Percentiles rank a stretch among this genome's conserved stretches.
These are phyloP conservation scores for Lupinus albus DNA, from an alignment of 306 rosid species.

Conservation along the genomic window DNA sequence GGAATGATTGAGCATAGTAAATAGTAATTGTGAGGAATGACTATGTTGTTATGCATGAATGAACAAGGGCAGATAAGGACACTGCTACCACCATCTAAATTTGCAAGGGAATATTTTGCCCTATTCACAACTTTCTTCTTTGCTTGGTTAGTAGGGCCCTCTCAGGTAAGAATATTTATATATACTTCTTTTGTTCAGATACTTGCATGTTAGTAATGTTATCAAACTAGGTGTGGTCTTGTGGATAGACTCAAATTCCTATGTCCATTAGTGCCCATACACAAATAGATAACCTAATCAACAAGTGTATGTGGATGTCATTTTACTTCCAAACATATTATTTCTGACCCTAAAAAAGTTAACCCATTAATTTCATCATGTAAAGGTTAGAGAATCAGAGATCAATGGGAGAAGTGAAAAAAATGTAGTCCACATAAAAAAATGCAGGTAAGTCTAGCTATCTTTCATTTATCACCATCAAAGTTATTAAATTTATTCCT, in stretches of 20 bases:
- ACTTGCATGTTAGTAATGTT: background rate
- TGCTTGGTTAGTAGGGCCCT: slow-evolving; percentile 88
- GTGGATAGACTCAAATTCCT: no score
- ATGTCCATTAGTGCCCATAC: no score
- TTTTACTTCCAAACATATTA: background rate
- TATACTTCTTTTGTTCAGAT: background rate
- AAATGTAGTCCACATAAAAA: slow-evolving; percentile 72
- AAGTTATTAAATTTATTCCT: no score
- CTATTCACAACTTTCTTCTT: slow-evolving; percentile 77
- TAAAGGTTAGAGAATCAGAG: slow-evolving; percentile 76
- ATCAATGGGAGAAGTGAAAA: slow-evolving; percentile 70
- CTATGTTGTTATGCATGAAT: slow-evolving; percentile 31
- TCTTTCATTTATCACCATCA: slow-evolving; percentile 34
- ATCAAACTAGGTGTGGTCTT: background rate
- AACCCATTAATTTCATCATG: background rate
- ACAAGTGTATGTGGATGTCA: slow-evolving; percentile 18
- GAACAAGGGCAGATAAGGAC: slow-evolving; percentile 60
- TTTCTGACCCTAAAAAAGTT: slow-evolving; percentile 38
- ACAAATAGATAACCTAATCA: background rate
- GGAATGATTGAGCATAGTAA: background rate
- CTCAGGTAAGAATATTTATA: slow-evolving; percentile 53
- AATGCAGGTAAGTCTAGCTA: slow-evolving; percentile 68
- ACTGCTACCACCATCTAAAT: slow-evolving; percentile 68
- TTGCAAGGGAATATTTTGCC: slow-evolving; percentile 33
- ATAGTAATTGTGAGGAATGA: background rate